Evolutionary conservation across 306 rosid species (phyloP).

Genomic region (Albizia julibrissin): DNA sequence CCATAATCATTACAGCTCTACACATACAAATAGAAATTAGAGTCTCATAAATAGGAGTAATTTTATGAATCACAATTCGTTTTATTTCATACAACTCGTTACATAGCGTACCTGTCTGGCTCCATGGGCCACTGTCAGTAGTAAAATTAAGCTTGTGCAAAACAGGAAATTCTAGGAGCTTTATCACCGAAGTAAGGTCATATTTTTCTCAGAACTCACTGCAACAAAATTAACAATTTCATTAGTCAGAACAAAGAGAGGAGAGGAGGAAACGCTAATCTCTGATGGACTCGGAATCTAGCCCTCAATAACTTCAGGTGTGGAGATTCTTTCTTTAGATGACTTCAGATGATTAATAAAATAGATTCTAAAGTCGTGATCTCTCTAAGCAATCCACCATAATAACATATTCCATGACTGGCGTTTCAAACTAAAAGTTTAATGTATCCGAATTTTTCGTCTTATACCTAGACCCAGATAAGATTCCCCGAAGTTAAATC

Average conservation of each 20-base stretch:
- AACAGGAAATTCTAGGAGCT: conserved; percentile 21
- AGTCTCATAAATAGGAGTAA: not conserved
- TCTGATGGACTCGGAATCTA: not conserved
- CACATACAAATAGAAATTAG: not conserved
- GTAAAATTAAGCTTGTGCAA: not conserved
- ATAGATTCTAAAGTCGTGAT: not conserved
- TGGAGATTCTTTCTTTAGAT: not conserved
- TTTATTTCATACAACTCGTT: not conserved
- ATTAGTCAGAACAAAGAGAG: not conserved
- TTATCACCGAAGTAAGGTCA: conserved; percentile 13
- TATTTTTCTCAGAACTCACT: conserved; percentile 33
- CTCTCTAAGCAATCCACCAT: not conserved
- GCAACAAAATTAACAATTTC: not conserved
- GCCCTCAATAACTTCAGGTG: not conserved
- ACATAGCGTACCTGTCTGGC: conserved; percentile 48
- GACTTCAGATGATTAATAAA: not conserved
- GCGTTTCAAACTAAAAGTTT: not conserved
- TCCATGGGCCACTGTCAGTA: conserved; percentile 39
- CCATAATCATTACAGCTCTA: not conserved
- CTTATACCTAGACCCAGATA: not conserved
- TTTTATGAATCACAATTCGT: not conserved
- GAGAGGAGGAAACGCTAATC: not conserved
- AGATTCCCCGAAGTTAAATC: conserved; percentile 31
- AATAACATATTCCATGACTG: not conserved
- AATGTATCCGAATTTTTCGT: not conserved